Conservation (phyloP, 768 basidiomycete species). For the Kockovaella imperatae region DNA sequence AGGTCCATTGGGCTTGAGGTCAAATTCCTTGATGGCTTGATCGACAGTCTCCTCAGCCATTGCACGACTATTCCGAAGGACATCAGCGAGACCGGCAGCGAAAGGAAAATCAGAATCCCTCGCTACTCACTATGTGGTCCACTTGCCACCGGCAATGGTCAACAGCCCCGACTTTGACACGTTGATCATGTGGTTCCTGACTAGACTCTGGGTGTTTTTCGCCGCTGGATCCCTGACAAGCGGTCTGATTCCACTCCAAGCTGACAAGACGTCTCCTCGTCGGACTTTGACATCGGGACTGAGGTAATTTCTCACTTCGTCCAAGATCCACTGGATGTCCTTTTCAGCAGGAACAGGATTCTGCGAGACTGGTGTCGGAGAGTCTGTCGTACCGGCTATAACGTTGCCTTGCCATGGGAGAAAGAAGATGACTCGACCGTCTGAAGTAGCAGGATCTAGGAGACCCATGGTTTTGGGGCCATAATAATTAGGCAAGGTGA, state of each 20-base stretch:
- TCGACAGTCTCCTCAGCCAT: conserved; percentile 97
- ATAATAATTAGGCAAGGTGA: conserved; percentile 95
- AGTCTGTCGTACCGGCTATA: conserved; percentile 93
- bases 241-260: conserved; percentile 88
- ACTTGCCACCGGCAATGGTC: conserved; percentile 95
- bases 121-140: conserved; percentile 78
- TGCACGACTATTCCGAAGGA: conserved; percentile 47
- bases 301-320: conserved; percentile 83
- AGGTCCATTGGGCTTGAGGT: conserved; percentile 53
- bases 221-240: conserved; percentile 74
- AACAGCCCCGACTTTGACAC: conserved; percentile 71
- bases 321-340: conserved; percentile 92
- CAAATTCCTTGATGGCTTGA: conserved; percentile 70
- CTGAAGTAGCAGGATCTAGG: conserved; percentile 87
- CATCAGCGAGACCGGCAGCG: neutral
- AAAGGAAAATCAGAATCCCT: neutral
- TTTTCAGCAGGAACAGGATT: conserved; percentile 82
- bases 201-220: conserved; percentile 73
- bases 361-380: conserved; percentile 60
- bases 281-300: conserved; percentile 87
- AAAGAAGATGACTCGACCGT: conserved; percentile 98
- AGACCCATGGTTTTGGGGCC: conserved; percentile 87
- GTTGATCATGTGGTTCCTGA: conserved; percentile 87
- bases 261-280: conserved; percentile 86
- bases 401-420: conserved; percentile 97